A percentile compares a stretch with the other conserved stretches of the same genome.
Conservation (phyloP, 2,329 filamentous ascomycete species). For the Exophiala mesophila region DNA sequence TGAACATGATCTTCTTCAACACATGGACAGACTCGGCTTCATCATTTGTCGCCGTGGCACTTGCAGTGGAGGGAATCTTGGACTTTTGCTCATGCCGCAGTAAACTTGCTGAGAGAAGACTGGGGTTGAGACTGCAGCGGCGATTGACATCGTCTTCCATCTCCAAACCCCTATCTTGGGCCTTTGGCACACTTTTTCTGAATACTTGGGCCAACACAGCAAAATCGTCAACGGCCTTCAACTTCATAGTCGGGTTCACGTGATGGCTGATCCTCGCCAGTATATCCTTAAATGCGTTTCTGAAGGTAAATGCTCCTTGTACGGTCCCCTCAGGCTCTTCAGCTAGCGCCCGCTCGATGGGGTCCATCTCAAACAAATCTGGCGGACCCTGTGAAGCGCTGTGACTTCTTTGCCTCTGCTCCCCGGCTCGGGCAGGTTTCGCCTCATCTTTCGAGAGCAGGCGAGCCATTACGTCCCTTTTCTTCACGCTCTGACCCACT, state of each 20-base stretch:
- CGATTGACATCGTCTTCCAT: conserved; percentile 8
- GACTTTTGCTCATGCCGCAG: conserved; percentile 1
- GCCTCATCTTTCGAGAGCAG: conserved; percentile 14
- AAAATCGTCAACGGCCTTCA: conserved; percentile 76
- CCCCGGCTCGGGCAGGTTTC: background rate
- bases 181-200: conserved; percentile 7
- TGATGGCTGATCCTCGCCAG: conserved; percentile 84
- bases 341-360: conserved; percentile 1
- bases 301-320: conserved; percentile 9
- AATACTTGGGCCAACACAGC: conserved; percentile 70
- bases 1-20: conserved; percentile 62
- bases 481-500: conserved; percentile 39
- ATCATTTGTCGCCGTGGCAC: background rate
- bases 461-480: conserved; percentile 34
- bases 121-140: conserved; percentile 21
- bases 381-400: background rate
- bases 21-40: conserved; percentile 47
- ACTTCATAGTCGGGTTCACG: conserved; percentile 79
- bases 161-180: conserved; percentile 7
- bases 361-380: background rate
- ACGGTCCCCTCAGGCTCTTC: background rate
- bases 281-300: conserved; percentile 44
- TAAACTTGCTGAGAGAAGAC: conserved; percentile 9
- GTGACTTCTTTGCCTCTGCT: conserved; percentile 10
- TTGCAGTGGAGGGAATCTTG: conserved; percentile 20